Base-by-base conservation (phyloP, 2,329 filamentous ascomycete genomes). In the Alternaria triticina region DNA sequence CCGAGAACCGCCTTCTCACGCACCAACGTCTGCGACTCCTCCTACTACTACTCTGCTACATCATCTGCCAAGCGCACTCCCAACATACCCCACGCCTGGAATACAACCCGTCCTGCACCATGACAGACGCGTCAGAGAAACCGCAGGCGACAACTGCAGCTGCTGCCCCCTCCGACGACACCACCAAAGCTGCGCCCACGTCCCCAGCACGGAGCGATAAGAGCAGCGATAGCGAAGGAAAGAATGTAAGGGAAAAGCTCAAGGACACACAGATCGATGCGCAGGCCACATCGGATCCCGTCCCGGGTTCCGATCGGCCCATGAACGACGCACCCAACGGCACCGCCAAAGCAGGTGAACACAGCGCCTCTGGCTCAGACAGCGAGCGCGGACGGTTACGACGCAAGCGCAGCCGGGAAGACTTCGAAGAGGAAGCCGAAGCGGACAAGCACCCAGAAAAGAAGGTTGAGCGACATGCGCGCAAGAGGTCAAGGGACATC, bases 251-350 rank as follows among this genome's bases (percentile, higher is more conserved):
- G 61, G 85, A 89, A 74, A 87, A 88, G 77, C 79, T 90, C 57
- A 86, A 88, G 76, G 85, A 89, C 70, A 88, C 88, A 4, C 83
- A 85, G n/a, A 88, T 90, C 59, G 84, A 84, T 43, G 79, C 82
- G 56, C 70, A 73, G 47, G 47, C 69, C 47, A 65, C 66, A 17
- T 68, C 70, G 15, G 69, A 76, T 36, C 59, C 68, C 56, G 57
- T 57, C 17, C 58, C 66, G 43, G 54, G 44, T 36, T 61, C 68
- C 11, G 71, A 74, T 45, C 68, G 69, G 49, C 46, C 59, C 23
- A 75, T 76, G 73, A 66, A 68, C 20, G 71, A 72, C 20, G 69
- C 56, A 45, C 56, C 68, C 40, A 77, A 78, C 55, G 75, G 74
- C 40, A 67, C 47, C 46, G 28, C 64, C 47, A 63, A 64, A 50